Conservation (phyloP, 2,329 filamentous ascomycete genomes). For the Venturia effusa region DNA sequence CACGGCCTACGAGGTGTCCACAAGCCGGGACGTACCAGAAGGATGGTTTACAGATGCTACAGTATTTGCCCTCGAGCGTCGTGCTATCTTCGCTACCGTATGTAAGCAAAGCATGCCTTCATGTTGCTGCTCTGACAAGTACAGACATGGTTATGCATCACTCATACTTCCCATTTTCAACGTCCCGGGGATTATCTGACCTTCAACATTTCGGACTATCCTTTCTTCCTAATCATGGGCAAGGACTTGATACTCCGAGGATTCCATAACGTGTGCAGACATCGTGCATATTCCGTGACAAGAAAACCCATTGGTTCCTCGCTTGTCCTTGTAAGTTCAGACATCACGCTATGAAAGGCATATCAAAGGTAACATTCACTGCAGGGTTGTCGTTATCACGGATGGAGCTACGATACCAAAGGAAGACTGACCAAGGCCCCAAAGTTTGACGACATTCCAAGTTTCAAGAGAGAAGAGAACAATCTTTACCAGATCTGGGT, state of each 20-base stretch:
- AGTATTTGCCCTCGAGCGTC: slow-evolving; percentile 36
- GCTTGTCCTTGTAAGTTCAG: slow-evolving; percentile 30
- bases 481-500: slow-evolving; percentile 24
- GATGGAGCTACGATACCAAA: slow-evolving; percentile 35
- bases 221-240: slow-evolving; percentile 30
- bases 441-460: slow-evolving; percentile 28
- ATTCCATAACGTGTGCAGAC: slow-evolving; percentile 36
- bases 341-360: slow-evolving; percentile 26
- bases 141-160: slow-evolving; percentile 28
- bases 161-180: slow-evolving; percentile 24
- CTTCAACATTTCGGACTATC: slow-evolving; percentile 25
- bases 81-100: slow-evolving; percentile 40
- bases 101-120: background rate
- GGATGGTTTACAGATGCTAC: slow-evolving; percentile 31
- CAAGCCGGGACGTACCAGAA: slow-evolving; percentile 9
- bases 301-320: slow-evolving; percentile 27
- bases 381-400: slow-evolving; percentile 32
- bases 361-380: background rate
- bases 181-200: slow-evolving; percentile 28
- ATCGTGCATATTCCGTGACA: slow-evolving; percentile 33
- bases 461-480: slow-evolving; percentile 30
- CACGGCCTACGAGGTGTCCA: background rate
- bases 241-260: slow-evolving; percentile 28
- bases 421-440: slow-evolving; percentile 35
- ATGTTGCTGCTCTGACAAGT: slow-evolving; percentile 3